Conservation (phyloP, 2,329 filamentous ascomycete species). For the Stagonosporopsis cucurbitacearum region DNA sequence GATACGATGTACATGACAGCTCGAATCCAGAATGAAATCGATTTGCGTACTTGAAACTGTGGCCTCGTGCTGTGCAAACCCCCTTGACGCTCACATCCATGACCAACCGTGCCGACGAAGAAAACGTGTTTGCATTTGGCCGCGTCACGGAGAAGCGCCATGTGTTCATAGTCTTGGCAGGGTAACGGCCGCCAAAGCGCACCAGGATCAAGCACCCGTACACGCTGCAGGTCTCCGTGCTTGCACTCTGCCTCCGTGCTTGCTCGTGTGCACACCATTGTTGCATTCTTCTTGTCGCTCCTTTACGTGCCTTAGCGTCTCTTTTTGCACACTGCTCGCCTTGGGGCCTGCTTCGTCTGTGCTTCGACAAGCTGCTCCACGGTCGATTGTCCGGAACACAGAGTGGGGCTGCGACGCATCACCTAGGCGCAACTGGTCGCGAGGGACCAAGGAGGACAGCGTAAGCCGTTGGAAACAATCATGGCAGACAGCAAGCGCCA, state of each 20-base stretch:
- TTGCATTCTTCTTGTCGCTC: constrained; percentile 49
- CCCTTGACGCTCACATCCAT: no score
- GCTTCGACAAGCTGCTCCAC: constrained; percentile 8
- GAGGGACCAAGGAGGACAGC: constrained; percentile 2
- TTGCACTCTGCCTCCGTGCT: constrained; percentile 16
- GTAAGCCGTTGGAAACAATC: constrained; percentile 12
- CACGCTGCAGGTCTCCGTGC: constrained; percentile 29
- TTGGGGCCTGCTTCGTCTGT: constrained; percentile 5
- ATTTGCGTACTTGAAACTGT: constrained; percentile 19
- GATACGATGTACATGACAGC: constrained; percentile 24
- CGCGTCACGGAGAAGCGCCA: neutral
- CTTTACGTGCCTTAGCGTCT: constrained; percentile 49
- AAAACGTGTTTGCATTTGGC: neutral
- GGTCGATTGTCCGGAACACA: constrained; percentile 13
- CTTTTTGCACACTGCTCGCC: constrained; percentile 46
- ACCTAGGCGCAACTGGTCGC: constrained; percentile 15
- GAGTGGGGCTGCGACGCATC: constrained; percentile 12
- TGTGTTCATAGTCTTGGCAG: constrained; percentile 13
- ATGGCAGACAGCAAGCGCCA: constrained; percentile 68
- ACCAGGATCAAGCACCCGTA: constrained; percentile 22
- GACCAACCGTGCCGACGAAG: no score
- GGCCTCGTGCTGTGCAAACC: neutral
- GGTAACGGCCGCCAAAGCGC: constrained; percentile 4
- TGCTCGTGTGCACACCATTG: constrained; percentile 33
- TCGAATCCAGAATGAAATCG: constrained; percentile 34